Base-by-base conservation (phyloP, 2,329 filamentous ascomycete genomes). In the Botrytis paeoniae region DNA sequence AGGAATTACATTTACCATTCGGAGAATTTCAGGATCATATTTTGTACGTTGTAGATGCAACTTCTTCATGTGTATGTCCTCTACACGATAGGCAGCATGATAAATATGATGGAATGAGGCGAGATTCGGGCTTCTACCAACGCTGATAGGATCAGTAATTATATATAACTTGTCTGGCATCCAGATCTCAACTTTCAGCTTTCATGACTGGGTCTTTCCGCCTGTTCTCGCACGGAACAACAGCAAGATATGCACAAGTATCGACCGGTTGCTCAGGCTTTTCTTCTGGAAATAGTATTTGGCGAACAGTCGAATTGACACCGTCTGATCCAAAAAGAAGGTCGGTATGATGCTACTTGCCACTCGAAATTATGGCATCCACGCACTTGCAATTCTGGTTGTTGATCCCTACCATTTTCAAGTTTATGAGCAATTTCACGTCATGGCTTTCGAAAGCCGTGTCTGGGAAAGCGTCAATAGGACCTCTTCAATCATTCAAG, bases 141-240 rank as follows among this genome's bases (percentile, higher is more conserved):
- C 80, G 14, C 78, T 81, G 65, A 85, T 84, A 2, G 82, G 83
- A 74, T 85, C 85, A 1, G 81, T 82, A 74, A 85, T 85, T 73
- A 85, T 84, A 73, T 84, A 84, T 4, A 79, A 77, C 20, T 80
- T 79, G 7, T 78, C 73, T 32, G 78, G 74, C 82, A 84, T 81
- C 83, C 83, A 85, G 3, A 84, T 82, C 66, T 85, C 83, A 81
- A 85, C 83, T 4, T 81, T 84, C 18, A 78, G 73, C 61, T 81
- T 82, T 45, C 22, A 25, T 51, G 12, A 10, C 22, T 25, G 45
- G 10, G 2, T 25, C 4, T 12, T 51, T 25, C 22, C 4, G 4
- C 9, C 0, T 51, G 10, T 51, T 51, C 9, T 51, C 10, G 45
- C 20, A 25, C 25, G 22, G 22, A 51, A 25, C 45, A 51, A 51